These are phyloP conservation scores for Fraxinus albicans DNA, from an alignment of 305 asterid genomes.

Conservation along the genomic window DNA sequence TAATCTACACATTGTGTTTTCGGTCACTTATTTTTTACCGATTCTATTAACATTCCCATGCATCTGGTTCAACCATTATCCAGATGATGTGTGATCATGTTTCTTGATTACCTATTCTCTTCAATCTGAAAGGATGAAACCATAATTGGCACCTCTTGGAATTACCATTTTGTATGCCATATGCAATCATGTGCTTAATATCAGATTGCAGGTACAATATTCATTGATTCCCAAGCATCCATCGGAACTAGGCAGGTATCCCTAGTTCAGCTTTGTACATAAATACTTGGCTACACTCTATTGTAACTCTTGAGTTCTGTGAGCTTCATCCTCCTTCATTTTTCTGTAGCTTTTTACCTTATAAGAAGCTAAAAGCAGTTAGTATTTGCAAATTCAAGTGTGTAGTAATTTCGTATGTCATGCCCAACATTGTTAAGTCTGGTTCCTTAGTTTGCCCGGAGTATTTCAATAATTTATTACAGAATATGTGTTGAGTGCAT, in stretches of 20 bases:
- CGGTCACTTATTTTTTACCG: background rate
- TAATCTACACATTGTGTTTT: background rate
- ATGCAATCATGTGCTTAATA: background rate
- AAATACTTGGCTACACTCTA: background rate
- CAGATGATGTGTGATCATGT: constrained; percentile 2
- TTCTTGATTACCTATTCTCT: background rate
- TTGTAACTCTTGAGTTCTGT: background rate
- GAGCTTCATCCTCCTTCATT: background rate
- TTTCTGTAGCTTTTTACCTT: constrained; percentile 6
- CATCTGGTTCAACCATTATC: background rate
- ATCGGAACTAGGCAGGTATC: background rate
- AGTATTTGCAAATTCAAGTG: background rate
- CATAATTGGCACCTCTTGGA: background rate
- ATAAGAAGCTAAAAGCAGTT: background rate
- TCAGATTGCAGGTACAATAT: background rate
- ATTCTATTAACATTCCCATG: background rate
- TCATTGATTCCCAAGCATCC: background rate
- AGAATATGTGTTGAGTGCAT: constrained; percentile 39
- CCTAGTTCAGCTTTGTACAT: background rate
- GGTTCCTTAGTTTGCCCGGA: constrained; percentile 25
- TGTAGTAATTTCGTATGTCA: constrained; percentile 3
- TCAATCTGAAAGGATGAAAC: background rate
- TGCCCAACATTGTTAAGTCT: constrained; percentile 5
- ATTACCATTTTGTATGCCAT: background rate
- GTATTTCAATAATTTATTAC: constrained; percentile 13